Base-by-base conservation (phyloP, 306 rosid genomes). In the Pueraria montana region DNA sequence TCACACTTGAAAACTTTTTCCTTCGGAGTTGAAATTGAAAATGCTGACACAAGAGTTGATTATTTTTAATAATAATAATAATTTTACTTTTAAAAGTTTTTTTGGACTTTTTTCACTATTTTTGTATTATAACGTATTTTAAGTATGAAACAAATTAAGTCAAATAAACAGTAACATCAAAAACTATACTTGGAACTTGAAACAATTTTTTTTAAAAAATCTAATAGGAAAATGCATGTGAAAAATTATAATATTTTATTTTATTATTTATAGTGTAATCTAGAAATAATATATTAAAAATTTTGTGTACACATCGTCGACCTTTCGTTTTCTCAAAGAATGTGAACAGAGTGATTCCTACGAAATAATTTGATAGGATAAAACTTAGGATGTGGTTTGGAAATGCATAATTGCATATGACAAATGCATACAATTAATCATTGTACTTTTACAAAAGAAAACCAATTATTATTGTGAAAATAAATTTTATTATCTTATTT, bases 1-100 rank as follows among this genome's bases (percentile, higher is more conserved):
- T 75, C 76, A 56, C 16, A 45, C 23, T 80, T 80, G 20, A 72
- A 80, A 74, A 34, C 14, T 50, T 56, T 26, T 61, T 17, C 10
- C 59, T 17, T 17, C 24, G 14, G 23, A 52, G 1, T 56, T 56
- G 63, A 20, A 56, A 56, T 17, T 50, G 53, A 49, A 49, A 16
- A 5, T 42, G 9, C 10, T 27, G 2, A 23, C 56, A 14, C 8
- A 18, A 12, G 2, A 18, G 66, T 53, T 18, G 6, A 9, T 53
- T 52, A 0, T 11, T 13, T 34, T 34, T 30, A 0, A 16, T 34
- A 34, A 34, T 34, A 43, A 62, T 62, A 13, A 6, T 62, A 30
- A 63, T 30, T 38, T 38, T 38, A 38, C 11, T 7, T 1, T 38
- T 38, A 6, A 38, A 7, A 5, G 0, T 6, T 8, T 38, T 38